Evolutionary conservation across 2,329 filamentous ascomycete genomes (phyloP).

Genomic region (Parascedosporium putredinis): DNA sequence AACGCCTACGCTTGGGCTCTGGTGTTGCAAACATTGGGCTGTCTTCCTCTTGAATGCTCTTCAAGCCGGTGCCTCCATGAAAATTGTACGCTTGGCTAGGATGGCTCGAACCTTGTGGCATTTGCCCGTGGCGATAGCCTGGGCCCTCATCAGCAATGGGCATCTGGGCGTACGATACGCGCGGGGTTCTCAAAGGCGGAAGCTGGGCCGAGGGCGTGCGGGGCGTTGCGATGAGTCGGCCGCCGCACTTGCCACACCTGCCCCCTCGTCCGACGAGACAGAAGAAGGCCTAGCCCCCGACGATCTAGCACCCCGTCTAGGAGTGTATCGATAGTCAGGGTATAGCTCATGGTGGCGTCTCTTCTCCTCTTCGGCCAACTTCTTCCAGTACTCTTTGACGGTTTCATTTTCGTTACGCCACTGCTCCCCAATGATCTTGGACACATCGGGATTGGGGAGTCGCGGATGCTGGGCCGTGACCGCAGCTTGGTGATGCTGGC

Average conservation of each 20-base stretch:
- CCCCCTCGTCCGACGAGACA: constrained; percentile 35
- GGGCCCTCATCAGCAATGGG: neutral
- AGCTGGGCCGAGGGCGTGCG: constrained; percentile 43
- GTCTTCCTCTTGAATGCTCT: neutral
- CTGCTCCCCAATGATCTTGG: constrained; percentile 90
- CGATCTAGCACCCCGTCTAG: constrained; percentile 48
- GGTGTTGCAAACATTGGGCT: neutral
- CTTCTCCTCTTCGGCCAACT: constrained; percentile 87
- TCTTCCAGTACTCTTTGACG: constrained; percentile 78
- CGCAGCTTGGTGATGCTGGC: constrained; percentile 77
- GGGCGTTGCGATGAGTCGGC: constrained; percentile 53
- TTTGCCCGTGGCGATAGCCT: neutral
- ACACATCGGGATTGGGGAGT: constrained; percentile 89
- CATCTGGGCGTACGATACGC: neutral
- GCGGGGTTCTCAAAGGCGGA: neutral
- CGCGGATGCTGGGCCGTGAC: constrained; percentile 79
- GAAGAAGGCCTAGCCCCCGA: neutral
- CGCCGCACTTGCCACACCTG: constrained; percentile 62
- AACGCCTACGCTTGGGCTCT: neutral
- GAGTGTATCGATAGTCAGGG: constrained; percentile 90
- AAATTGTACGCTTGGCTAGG: neutral
- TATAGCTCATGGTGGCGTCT: constrained; percentile 79
- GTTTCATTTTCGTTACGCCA: constrained; percentile 71
- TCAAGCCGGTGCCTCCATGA: neutral
- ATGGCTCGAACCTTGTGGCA: neutral